A percentile compares a stretch with the other conserved stretches of the same genome.
phyloP scores from a whole-genome alignment of 805 yeast genomes.

The Starmera dryadoides region DNA sequence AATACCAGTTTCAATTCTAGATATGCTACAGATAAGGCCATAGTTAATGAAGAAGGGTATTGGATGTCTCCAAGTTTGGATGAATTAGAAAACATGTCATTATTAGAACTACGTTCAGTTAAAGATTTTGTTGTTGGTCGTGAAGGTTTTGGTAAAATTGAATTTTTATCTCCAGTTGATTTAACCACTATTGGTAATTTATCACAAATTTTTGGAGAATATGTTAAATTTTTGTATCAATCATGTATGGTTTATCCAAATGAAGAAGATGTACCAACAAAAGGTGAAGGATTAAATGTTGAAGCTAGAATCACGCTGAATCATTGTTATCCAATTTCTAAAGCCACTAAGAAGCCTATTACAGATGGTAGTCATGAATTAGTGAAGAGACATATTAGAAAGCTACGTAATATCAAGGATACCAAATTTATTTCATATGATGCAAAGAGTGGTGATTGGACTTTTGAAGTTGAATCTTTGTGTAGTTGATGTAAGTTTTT shows the following conservation, averaged over 20 bases:
- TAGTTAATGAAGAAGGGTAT: conserved; percentile 59
- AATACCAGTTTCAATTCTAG: background rate
- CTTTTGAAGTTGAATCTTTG: conserved; percentile 40
- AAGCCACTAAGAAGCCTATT: conserved; percentile 63
- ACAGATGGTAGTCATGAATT: conserved; percentile 72
- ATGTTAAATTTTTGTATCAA: conserved; percentile 54
- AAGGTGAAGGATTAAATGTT: conserved; percentile 80
- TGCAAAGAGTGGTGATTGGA: conserved; percentile 66
- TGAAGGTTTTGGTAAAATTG: conserved; percentile 61
- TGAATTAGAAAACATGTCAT: conserved; percentile 49
- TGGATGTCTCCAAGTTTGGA: conserved; percentile 78
- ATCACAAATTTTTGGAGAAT: conserved; percentile 56
- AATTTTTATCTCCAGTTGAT: conserved; percentile 78
- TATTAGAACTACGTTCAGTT: conserved; percentile 59
- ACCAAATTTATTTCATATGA: conserved; percentile 72
- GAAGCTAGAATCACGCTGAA: conserved; percentile 68
- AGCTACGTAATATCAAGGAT: conserved; percentile 51
- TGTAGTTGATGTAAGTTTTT: conserved; percentile 3
- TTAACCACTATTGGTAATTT: conserved; percentile 57
- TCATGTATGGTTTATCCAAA: conserved; percentile 71
- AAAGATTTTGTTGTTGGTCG: conserved; percentile 71
- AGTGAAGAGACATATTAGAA: conserved; percentile 60
- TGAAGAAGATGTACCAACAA: conserved; percentile 47
- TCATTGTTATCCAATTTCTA: conserved; percentile 74
- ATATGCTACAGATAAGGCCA: too few species aligned